Percentiles rank a stretch among this genome's conserved stretches.
These are phyloP conservation scores for Talaromyces trachyspermus DNA, from an alignment of 495 filamentous ascomycete species.

Conservation along the genomic window DNA sequence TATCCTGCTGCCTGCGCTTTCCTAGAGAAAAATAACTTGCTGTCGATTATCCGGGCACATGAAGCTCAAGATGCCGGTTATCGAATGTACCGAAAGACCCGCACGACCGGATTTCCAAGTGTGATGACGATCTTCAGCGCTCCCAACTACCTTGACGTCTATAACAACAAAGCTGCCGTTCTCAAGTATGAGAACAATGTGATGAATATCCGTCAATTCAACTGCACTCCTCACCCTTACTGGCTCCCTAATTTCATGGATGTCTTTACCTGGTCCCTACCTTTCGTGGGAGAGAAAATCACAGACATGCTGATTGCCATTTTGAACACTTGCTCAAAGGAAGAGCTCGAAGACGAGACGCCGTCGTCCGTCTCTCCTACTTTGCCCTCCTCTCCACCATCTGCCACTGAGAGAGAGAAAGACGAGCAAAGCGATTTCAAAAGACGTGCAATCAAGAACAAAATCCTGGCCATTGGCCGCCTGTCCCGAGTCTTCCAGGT, in stretches of 20 bases:
- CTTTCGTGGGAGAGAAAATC: slow-evolving; percentile 98
- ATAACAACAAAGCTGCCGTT: slow-evolving; percentile 99
- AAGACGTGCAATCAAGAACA: slow-evolving; percentile 95
- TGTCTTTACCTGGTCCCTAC: slow-evolving; percentile 97
- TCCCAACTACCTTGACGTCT: slow-evolving; percentile 98
- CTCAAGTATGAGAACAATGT: slow-evolving; percentile 99
- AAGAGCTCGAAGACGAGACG: slow-evolving; percentile 84
- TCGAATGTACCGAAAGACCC: slow-evolving; percentile 97
- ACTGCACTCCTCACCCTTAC: slow-evolving; percentile 98
- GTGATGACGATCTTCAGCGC: slow-evolving; percentile 99
- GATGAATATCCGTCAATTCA: slow-evolving; percentile 99
- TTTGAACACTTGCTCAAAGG: slow-evolving; percentile 94
- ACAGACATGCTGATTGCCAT: slow-evolving; percentile 99
- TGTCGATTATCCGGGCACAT: slow-evolving; percentile 97
- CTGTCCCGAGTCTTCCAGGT: slow-evolving; percentile 98
- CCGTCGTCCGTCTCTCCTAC: slow-evolving; percentile 51
- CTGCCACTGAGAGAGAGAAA: slow-evolving; percentile 65
- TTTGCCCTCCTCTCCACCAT: slow-evolving; percentile 64
- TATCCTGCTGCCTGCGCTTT: slow-evolving; percentile 98
- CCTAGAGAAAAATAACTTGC: slow-evolving; percentile 95
- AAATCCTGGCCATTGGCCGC: slow-evolving; percentile 95
- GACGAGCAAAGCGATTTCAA: slow-evolving; percentile 80
- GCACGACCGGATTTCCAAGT: slow-evolving; percentile 95
- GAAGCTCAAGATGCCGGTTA: slow-evolving; percentile 98
- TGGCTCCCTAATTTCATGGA: slow-evolving; percentile 99